A percentile compares a stretch with the other conserved stretches of the same genome.
Conservation (phyloP, 495 filamentous ascomycete genomes). For the Pyrenula aspistea region DNA sequence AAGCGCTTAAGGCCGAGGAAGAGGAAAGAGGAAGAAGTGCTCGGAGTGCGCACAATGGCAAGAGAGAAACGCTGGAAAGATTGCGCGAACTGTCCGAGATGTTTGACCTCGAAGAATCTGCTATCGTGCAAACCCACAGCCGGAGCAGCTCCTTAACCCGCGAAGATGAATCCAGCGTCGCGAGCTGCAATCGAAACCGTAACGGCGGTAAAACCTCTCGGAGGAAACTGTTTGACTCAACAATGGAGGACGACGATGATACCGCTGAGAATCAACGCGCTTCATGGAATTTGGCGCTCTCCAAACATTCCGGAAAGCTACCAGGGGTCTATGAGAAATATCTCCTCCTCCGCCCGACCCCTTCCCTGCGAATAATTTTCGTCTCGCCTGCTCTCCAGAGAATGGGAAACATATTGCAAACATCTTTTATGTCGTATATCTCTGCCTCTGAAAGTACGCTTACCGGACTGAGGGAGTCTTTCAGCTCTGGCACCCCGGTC, state of each 20-base stretch:
- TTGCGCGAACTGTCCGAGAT: background rate
- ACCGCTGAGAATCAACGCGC: background rate
- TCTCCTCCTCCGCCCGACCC: constrained; percentile 47
- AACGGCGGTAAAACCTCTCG: background rate
- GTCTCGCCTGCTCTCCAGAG: constrained; percentile 49
- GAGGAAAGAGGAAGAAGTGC: background rate
- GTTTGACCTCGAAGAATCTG: background rate
- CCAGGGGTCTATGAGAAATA: constrained; percentile 40
- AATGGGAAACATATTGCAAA: constrained; percentile 47
- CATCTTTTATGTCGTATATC: constrained; percentile 44
- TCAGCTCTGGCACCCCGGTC: constrained; percentile 46
- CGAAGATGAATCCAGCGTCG: background rate
- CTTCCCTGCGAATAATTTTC: constrained; percentile 52
- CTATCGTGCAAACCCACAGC: background rate
- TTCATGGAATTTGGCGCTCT: background rate
- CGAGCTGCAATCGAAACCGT: background rate
- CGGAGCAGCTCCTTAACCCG: background rate
- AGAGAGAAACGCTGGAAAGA: background rate
- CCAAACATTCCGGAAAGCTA: background rate
- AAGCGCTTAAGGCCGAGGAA: background rate
- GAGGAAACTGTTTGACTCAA: background rate
- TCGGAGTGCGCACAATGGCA: background rate
- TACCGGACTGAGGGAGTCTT: constrained; percentile 39
- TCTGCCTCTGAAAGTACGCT: constrained; percentile 37
- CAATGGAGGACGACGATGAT: background rate